Conservation (phyloP, 352 stramenopile genomes). For the Phytophthora melonis region DNA sequence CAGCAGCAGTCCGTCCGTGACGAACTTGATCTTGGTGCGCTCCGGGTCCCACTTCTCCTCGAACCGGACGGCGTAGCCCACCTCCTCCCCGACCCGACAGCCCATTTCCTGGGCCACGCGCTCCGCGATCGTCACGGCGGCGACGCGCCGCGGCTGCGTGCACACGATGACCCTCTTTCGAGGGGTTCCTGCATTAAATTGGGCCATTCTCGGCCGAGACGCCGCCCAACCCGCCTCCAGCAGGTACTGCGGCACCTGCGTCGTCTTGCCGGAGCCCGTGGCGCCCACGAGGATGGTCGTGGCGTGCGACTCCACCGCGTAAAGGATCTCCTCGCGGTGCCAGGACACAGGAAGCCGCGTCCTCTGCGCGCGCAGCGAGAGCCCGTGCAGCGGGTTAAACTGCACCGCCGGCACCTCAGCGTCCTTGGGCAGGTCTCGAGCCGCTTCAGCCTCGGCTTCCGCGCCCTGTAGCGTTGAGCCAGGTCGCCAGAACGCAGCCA, state of each 20-base stretch:
- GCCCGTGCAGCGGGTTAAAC: slow-evolving; percentile 70
- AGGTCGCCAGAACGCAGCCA: slow-evolving; percentile 72
- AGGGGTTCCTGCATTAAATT: slow-evolving; percentile 1
- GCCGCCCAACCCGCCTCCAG: slow-evolving; percentile 90
- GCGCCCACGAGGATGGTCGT: slow-evolving; percentile 94
- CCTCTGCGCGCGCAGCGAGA: slow-evolving; percentile 67
- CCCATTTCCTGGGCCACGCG: slow-evolving; percentile 98
- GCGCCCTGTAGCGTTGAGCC: slow-evolving; percentile 51
- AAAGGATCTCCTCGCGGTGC: slow-evolving; percentile 92
- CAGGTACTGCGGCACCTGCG: slow-evolving; percentile 94
- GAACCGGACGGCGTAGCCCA: slow-evolving; percentile 99
- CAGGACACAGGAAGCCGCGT: slow-evolving; percentile 88
- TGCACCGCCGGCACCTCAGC: slow-evolving; percentile 54
- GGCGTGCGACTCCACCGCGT: slow-evolving; percentile 86
- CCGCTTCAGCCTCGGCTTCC: slow-evolving; percentile 37
- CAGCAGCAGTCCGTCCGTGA: slow-evolving; percentile 99
- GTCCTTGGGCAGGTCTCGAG: slow-evolving; percentile 44
- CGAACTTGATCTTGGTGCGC: slow-evolving; percentile 97
- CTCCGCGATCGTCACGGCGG: slow-evolving; percentile 97
- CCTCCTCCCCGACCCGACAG: slow-evolving; percentile 93
- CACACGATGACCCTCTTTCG: slow-evolving; percentile 79
- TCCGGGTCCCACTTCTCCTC: slow-evolving; percentile 93
- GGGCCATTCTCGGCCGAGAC: slow-evolving; percentile 7
- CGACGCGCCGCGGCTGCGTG: slow-evolving; percentile 95
- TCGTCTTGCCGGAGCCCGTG: slow-evolving; percentile 94